phyloP scores from a whole-genome alignment of 495 filamentous ascomycete species.

The Penicillium atrosanguineum region DNA sequence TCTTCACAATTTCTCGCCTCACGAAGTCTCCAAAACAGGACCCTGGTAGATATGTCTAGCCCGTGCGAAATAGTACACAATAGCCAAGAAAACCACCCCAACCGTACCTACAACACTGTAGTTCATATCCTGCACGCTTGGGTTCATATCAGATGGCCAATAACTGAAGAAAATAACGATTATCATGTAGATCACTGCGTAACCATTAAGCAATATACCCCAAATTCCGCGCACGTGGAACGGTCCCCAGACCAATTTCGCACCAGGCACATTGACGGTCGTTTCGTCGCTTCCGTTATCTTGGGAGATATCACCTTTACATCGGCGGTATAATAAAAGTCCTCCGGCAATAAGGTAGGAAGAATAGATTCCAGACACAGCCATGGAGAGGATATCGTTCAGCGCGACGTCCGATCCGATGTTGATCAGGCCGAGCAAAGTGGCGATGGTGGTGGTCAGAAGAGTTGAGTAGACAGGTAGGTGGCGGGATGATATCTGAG shows the following conservation, averaged over 20 bases:
- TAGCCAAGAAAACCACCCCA: constrained; percentile 29
- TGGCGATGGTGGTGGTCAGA: constrained; percentile 26
- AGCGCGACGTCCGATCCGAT: constrained; percentile 41
- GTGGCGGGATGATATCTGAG: constrained; percentile 10
- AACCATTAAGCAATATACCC: constrained; percentile 44
- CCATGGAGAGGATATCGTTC: constrained; percentile 42
- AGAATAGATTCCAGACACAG: constrained; percentile 35
- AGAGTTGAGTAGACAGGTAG: constrained; percentile 27
- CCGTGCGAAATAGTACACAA: constrained; percentile 32
- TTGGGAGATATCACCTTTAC: not conserved
- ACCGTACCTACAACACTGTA: constrained; percentile 43
- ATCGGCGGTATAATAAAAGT: not conserved
- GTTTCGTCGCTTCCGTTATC: not conserved
- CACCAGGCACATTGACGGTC: constrained; percentile 11
- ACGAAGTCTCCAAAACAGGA: constrained; percentile 25
- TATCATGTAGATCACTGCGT: constrained; percentile 33
- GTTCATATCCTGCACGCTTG: constrained; percentile 44
- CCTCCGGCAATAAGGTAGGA: constrained; percentile 30
- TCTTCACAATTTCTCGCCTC: not conserved
- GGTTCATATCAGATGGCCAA: constrained; percentile 37
- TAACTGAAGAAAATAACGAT: constrained; percentile 44
- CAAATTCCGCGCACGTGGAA: constrained; percentile 45
- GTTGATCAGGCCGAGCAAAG: constrained; percentile 41
- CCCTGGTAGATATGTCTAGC: constrained; percentile 26
- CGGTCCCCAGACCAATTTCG: constrained; percentile 43